These are phyloP conservation scores for Carex arenaria DNA, from an alignment of 202 grass and related monocot species.

Conservation along the genomic window DNA sequence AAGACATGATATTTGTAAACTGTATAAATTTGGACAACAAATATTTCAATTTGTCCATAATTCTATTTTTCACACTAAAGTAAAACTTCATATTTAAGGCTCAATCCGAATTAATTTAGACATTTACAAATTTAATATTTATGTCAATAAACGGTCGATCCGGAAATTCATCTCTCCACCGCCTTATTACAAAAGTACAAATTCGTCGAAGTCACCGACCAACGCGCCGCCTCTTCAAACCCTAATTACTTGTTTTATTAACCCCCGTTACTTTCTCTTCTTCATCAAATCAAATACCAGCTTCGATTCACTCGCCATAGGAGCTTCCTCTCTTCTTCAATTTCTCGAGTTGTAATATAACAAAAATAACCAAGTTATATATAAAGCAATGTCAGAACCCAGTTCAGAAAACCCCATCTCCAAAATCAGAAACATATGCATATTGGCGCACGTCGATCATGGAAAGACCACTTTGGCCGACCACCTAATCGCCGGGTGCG, in stretches of 20 bases:
- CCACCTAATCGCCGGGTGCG: constrained; percentile 80
- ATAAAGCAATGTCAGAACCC: not conserved
- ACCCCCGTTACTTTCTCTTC: not conserved
- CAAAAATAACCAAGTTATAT: not conserved
- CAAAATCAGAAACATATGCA: constrained; percentile 85
- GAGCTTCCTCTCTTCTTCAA: not conserved
- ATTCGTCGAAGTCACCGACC: not conserved
- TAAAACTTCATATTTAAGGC: too few relatives aligned
- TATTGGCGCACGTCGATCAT: constrained; percentile 90
- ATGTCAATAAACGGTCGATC: too few relatives aligned
- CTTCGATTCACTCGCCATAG: too few relatives aligned
- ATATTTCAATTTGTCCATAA: too few relatives aligned
- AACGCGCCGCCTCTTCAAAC: not conserved
- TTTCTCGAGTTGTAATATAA: not conserved
- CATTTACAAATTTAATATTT: too few relatives aligned
- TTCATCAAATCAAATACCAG: too few relatives aligned
- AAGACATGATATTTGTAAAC: too few relatives aligned
- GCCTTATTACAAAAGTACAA: too few relatives aligned
- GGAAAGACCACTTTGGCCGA: constrained; percentile 92
- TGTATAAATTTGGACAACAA: too few relatives aligned
- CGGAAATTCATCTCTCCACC: too few relatives aligned
- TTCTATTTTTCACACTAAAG: too few relatives aligned
- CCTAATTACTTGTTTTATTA: not conserved
- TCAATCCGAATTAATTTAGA: too few relatives aligned
- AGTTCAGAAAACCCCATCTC: constrained; percentile 11